Evolutionary conservation across 257 asterid genomes (phyloP).

Genomic region (Solanum chiquidenum): DNA sequence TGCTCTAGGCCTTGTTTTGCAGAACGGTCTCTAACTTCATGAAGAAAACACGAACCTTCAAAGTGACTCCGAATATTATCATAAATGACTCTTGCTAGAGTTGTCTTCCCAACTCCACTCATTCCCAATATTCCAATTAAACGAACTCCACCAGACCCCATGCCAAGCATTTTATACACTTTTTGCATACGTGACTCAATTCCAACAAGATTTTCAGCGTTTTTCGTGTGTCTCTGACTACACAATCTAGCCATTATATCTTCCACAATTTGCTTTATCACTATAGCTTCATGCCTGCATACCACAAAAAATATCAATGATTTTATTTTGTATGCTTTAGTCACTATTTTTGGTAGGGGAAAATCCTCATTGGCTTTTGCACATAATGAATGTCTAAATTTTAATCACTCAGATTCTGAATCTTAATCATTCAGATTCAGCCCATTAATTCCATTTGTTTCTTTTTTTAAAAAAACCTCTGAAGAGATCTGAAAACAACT

Average conservation of each 20-base stretch:
- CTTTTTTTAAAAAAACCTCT: rapidly evolving
- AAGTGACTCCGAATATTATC: background rate
- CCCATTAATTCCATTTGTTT: background rate
- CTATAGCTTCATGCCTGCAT: background rate
- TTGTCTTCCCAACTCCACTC: background rate
- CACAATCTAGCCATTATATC: background rate
- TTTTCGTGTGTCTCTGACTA: background rate
- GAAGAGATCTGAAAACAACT: too few relatives aligned
- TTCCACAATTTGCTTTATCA: background rate
- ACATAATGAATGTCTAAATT: too few relatives aligned
- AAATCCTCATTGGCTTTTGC: too few relatives aligned
- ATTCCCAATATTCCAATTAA: background rate
- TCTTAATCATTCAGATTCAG: too few relatives aligned
- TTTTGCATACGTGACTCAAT: background rate
- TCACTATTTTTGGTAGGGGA: background rate
- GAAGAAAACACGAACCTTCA: background rate
- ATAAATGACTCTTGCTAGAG: background rate
- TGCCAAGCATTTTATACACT: background rate
- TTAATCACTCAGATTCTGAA: too few relatives aligned
- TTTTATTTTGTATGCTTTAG: background rate
- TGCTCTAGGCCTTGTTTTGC: background rate
- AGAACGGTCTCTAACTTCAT: background rate
- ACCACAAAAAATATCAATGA: background rate
- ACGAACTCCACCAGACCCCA: background rate
- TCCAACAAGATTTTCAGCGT: background rate